These are phyloP conservation scores for Alternaria infectoria DNA, from an alignment of 2,329 filamentous ascomycete genomes.

Conservation along the genomic window DNA sequence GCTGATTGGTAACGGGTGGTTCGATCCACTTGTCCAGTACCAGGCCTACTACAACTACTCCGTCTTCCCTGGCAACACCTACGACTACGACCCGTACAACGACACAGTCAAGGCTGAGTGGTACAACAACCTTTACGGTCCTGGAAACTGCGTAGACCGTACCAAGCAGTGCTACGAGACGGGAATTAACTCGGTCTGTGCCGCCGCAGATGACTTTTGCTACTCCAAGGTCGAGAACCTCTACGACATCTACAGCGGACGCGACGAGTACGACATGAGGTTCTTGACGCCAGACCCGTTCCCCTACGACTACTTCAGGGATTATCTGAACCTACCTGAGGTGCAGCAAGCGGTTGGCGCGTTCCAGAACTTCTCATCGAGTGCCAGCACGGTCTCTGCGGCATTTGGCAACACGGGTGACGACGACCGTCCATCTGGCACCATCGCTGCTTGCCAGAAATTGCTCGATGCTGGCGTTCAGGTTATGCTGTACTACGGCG, in stretches of 20 bases:
- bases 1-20: slow-evolving; percentile 66
- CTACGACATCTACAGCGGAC: slow-evolving; percentile 58
- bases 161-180: slow-evolving; percentile 62
- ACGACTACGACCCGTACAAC: slow-evolving; percentile 62
- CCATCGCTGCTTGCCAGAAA: slow-evolving; percentile 50
- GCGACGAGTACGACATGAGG: slow-evolving; percentile 67
- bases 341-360: slow-evolving; percentile 66
- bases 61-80: slow-evolving; percentile 63
- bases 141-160: slow-evolving; percentile 66
- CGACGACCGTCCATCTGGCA: slow-evolving; percentile 54
- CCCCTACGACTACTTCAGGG: slow-evolving; percentile 60
- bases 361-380: slow-evolving; percentile 63
- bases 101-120: slow-evolving; percentile 57
- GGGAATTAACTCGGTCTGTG: slow-evolving; percentile 60
- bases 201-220: slow-evolving; percentile 63
- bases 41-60: slow-evolving; percentile 65
- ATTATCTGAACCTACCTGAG: slow-evolving; percentile 64
- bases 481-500: slow-evolving; percentile 54
- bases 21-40: slow-evolving; percentile 63
- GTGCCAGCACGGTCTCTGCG: slow-evolving; percentile 51
- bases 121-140: slow-evolving; percentile 66
- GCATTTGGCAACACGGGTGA: slow-evolving; percentile 59
- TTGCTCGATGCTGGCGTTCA: slow-evolving; percentile 51
- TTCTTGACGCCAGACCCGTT: slow-evolving; percentile 64
- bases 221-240: slow-evolving; percentile 58